Conservation (phyloP, 2,329 filamentous ascomycete genomes). For the Magnaporthiopsis rhizophila region DNA sequence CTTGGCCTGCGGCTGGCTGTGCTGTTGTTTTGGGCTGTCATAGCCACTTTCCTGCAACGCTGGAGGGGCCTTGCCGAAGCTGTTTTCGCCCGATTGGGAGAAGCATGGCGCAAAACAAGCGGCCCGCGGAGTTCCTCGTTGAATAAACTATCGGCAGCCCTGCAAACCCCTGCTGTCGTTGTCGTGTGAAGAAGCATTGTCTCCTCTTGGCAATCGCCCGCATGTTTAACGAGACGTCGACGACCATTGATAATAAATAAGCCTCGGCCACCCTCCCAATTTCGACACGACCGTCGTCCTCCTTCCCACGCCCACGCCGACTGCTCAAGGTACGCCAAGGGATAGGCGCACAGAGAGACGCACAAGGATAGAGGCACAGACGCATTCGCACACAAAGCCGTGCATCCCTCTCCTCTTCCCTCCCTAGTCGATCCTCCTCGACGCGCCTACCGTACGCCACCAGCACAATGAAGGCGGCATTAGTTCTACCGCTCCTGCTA, state of each 20-base stretch:
- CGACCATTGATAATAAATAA: not conserved
- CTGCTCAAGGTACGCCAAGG: not conserved
- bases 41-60: not conserved
- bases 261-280: not conserved
- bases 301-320: not conserved
- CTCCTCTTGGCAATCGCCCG: not conserved
- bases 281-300: not conserved
- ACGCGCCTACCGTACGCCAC: not conserved
- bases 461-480: constrained; percentile 6
- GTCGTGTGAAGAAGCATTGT: not conserved
- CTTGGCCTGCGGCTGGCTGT: not conserved
- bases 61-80: not conserved
- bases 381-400: not conserved
- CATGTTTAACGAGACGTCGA: too few species aligned
- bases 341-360: too few species aligned
- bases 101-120: not conserved
- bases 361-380: not conserved
- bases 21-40: not conserved
- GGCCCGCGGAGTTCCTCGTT: not conserved
- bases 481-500: constrained; percentile 3
- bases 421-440: not conserved
- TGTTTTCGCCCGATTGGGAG: not conserved
- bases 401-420: not conserved
- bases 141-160: not conserved
- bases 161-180: not conserved